Evolutionary conservation across 805 yeast species (phyloP), one percentile per base, ranked within the genome.

Genomic region (Candida maris): DNA sequence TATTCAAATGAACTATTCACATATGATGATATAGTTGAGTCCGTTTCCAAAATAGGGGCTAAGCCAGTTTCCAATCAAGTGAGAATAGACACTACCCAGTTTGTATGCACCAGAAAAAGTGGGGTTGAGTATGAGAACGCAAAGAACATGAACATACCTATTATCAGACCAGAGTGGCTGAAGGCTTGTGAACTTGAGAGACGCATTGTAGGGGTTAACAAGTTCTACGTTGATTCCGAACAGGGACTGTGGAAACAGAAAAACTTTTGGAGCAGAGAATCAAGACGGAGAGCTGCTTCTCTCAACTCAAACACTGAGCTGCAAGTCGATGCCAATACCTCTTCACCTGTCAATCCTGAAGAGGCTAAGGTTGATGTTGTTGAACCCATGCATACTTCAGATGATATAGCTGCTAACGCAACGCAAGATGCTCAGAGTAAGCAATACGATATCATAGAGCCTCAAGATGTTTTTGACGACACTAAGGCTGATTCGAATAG

Each of bases 101-200:
- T 83, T 54, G 70, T 93, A n/a, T 74, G 84, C 44, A 81, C 94
- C 12, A 71, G 75, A 15, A 79, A 79, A 32, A 66, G 67, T 27
- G 87, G 86, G n/a, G 62, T 67, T 34, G 71, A 80, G 13, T 84
- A 76, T 65, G 70, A 79, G 44, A 81, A 78, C 56, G 98, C 97
- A 1, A 71, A 73, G 43, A 88, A 82, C 35, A 75, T 78, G 66
- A 93, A 88, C 56, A 87, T 93, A 38, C 98, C 98, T 2, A 76
- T 93, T 26, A 89, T 93, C 19, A 75, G 95, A 59, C 97, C 98
- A 0, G 97, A 93, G 58, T 93, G 97, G 97, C 67, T 93, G 39
- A 82, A 84, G 60, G 96, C 97, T 1, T 93, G 97, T 65, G 95
- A 85, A 51, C 60, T 72, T 28, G 97, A 89, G 54, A 77, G 93